Conservation (phyloP, 202 grass and related monocot species). For the Eragrostis tef region DNA sequence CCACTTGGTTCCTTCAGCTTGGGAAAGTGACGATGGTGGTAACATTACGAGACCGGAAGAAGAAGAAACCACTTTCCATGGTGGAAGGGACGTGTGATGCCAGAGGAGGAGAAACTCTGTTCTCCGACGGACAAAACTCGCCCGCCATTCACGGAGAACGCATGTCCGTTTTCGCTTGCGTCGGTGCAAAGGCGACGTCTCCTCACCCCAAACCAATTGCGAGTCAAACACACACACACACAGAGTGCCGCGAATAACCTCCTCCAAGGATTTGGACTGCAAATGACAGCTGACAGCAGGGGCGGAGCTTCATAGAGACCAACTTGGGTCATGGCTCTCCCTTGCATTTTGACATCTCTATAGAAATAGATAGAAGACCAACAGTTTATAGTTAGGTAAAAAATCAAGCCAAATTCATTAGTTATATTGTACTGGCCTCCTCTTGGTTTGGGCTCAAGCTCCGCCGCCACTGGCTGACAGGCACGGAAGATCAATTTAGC, state of each 20-base stretch:
- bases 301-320: too few relatives aligned
- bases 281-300: too few relatives aligned
- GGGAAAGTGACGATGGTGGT: constrained; percentile 37
- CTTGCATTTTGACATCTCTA: too few relatives aligned
- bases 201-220: neutral
- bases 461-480: too few relatives aligned
- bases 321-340: too few relatives aligned
- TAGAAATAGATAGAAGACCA: too few relatives aligned
- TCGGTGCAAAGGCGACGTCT: constrained; percentile 1
- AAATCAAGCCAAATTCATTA: too few relatives aligned
- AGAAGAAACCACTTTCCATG: constrained; percentile 2
- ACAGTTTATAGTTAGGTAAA: too few relatives aligned
- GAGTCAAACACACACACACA: too few relatives aligned
- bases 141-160: neutral
- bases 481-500: too few relatives aligned
- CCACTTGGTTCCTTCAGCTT: constrained; percentile 28
- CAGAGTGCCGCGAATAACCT: neutral
- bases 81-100: neutral
- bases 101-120: neutral
- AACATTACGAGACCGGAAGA: constrained; percentile 43
- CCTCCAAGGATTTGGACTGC: neutral
- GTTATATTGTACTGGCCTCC: too few relatives aligned
- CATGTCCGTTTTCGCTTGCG: neutral
- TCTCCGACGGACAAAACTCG: neutral
- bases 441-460: too few relatives aligned